phyloP scores from a whole-genome alignment of 2,329 filamentous ascomycete species.

The Didymella keratinophila region DNA sequence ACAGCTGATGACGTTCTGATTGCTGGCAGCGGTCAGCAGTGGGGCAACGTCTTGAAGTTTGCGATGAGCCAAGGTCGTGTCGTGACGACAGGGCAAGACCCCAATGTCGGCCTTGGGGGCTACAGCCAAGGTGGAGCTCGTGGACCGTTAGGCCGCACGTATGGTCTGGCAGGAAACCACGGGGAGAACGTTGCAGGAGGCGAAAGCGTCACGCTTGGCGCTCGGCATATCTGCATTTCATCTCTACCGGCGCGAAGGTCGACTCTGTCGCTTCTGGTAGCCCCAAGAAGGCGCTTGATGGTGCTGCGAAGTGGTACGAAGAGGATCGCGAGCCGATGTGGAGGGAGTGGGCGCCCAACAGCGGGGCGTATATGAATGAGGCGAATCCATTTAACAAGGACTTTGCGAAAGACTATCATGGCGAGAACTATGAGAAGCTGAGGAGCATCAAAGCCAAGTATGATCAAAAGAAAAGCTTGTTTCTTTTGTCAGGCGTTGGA shows the following conservation, averaged over 20 bases:
- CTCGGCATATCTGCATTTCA: constrained; percentile 43
- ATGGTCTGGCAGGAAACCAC: too few relatives aligned
- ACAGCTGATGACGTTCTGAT: too few relatives aligned
- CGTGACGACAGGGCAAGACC: too few relatives aligned
- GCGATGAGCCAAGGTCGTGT: too few relatives aligned
- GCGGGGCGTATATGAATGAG: constrained; percentile 32
- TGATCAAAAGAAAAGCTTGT: constrained; percentile 29
- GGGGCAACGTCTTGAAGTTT: too few relatives aligned
- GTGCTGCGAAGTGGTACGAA: constrained; percentile 26
- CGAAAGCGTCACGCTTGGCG: constrained; percentile 46
- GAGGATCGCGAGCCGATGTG: constrained; percentile 30
- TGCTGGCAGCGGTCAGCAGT: too few relatives aligned
- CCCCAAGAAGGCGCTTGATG: constrained; percentile 22
- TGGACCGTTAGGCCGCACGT: too few relatives aligned
- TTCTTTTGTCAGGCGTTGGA: constrained; percentile 33
- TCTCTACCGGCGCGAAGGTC: constrained; percentile 33
- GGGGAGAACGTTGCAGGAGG: constrained; percentile 24
- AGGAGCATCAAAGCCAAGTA: constrained; percentile 21
- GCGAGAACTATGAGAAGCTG: constrained; percentile 17
- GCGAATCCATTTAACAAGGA: constrained; percentile 23
- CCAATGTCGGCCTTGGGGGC: too few relatives aligned
- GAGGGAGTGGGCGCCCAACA: constrained; percentile 24
- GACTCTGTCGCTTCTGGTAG: constrained; percentile 1
- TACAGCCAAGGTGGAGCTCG: too few relatives aligned
- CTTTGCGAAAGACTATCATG: constrained; percentile 28